phyloP scores from a whole-genome alignment of 2,329 filamentous ascomycete species.

The Talaromyces sp. region DNA sequence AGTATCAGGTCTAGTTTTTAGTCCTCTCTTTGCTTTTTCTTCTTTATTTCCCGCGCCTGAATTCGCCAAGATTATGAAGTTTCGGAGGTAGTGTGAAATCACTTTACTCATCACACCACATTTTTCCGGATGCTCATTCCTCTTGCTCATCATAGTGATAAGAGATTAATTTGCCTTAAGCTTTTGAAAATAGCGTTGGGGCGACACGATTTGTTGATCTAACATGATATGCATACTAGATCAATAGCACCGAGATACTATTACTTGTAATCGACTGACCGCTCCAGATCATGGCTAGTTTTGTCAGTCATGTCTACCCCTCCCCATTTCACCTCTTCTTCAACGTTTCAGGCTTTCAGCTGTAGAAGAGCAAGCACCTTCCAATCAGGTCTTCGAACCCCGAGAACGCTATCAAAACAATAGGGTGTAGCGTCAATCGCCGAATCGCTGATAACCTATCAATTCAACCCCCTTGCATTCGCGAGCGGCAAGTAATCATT shows the following conservation, averaged over 20 bases:
- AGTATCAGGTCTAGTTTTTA: not conserved
- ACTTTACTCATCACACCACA: not conserved
- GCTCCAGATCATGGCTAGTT: not conserved
- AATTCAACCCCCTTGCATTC: slow-evolving; percentile 1
- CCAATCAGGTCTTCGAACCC: not conserved
- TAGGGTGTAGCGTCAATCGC: not conserved
- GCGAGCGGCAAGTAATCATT: slow-evolving; percentile 1
- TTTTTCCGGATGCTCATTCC: not conserved
- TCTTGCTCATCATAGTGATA: not conserved
- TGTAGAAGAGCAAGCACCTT: not conserved
- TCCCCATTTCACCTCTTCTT: not conserved
- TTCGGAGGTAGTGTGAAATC: not conserved
- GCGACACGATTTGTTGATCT: not conserved
- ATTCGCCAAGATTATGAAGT: not conserved
- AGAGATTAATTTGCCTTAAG: not conserved
- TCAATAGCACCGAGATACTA: not conserved
- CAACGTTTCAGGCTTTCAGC: not conserved
- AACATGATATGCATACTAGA: not conserved
- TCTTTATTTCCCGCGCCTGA: not conserved
- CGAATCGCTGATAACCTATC: slow-evolving; percentile 5
- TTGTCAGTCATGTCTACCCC: not conserved
- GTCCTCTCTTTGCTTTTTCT: not conserved
- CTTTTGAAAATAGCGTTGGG: not conserved
- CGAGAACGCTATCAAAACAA: not conserved
- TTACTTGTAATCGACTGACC: not conserved